Base-by-base conservation (phyloP, 805 yeast genomes). In the Jamesozyma spencerorum region DNA sequence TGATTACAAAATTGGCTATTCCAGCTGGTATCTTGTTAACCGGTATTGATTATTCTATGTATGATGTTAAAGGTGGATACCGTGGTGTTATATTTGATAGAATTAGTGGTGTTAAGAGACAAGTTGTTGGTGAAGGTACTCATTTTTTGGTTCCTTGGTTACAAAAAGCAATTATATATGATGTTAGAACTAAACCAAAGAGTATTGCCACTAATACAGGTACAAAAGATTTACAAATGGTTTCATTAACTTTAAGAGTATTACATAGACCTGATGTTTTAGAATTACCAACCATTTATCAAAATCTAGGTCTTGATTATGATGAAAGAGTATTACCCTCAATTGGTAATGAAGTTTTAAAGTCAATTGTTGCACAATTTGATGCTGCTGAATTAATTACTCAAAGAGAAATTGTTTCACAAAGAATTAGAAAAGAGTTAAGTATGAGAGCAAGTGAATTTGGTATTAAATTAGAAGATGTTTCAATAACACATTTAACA, bases 301-400 rank as follows among this genome's bases (percentile, higher is more conserved):
- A 88, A 66, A 77, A 77, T 52, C 71, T 92, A 43, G 98, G 98
- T 44, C 68, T 80, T 42, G 98, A 92, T 64, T 92, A 92, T 64
- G 98, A 90, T 62, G 95, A 86, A 67, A 73, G 95, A 55, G 95
- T 86, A 18, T 71, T 86, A 47, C 96, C 96, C 17, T 85, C 94
- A 17, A 85, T 86, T 58, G 94, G 94, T 49, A 86, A 86, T 61
- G 96, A 86, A 66, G 88, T 86, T 26, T 72, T 86, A 59, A 86
- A 86, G 66, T 74, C 86, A 38, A 83, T 85, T 54, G 96, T 86
- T 12, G 95, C 95, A 0, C 95, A 85, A 63, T 86, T 86, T 53
- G 95, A 86, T 62, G 95, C 95, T 10, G 95, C 97, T 14, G 97
- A 90, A 63, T 77, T 90, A 60, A 92, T 90, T 57, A 92, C 97